phyloP scores from a whole-genome alignment of 495 filamentous ascomycete species.

The Venustampulla echinocandica region DNA sequence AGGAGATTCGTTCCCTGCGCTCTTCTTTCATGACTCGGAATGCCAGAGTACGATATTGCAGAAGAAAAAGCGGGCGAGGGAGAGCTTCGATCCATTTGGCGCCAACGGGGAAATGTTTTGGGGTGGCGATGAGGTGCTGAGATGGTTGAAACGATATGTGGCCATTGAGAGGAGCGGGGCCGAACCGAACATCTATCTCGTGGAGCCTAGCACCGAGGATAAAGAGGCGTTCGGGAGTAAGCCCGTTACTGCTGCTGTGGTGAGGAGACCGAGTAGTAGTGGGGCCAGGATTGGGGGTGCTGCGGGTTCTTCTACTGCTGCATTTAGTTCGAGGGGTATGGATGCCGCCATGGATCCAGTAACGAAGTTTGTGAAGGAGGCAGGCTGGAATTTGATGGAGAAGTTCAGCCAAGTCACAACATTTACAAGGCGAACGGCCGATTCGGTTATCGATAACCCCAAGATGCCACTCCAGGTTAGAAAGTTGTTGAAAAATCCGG shows the following conservation, averaged over 20 bases:
- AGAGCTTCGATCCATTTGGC: conserved; percentile 85
- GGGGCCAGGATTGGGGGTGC: conserved; percentile 26
- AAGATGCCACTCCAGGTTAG: conserved; percentile 73
- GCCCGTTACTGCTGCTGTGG: conserved; percentile 35
- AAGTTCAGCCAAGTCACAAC: conserved; percentile 94
- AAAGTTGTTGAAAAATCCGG: conserved; percentile 78
- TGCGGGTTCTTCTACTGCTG: conserved; percentile 22
- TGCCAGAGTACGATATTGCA: conserved; percentile 93
- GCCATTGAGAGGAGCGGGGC: conserved; percentile 70
- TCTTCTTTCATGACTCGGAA: conserved; percentile 97
- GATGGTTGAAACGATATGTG: conserved; percentile 83
- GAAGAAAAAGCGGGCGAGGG: conserved; percentile 72
- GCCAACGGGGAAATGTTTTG: conserved; percentile 83
- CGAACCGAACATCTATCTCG: conserved; percentile 81
- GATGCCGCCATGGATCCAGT: conserved; percentile 92
- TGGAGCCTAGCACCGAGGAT: conserved; percentile 81
- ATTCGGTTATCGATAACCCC: conserved; percentile 83
- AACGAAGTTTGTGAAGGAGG: conserved; percentile 90
- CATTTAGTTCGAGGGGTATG: conserved; percentile 16
- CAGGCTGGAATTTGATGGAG: conserved; percentile 91
- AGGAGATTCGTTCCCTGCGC: conserved; percentile 85
- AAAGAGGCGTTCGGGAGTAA: conserved; percentile 69
- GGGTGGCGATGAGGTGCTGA: conserved; percentile 91
- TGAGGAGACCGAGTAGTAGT: conserved; percentile 29
- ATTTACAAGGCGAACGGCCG: conserved; percentile 83